A percentile compares a stretch with the other conserved stretches of the same genome.
These are phyloP conservation scores for Zalaria sp. DNA, from an alignment of 2,329 filamentous ascomycete genomes.

Conservation along the genomic window DNA sequence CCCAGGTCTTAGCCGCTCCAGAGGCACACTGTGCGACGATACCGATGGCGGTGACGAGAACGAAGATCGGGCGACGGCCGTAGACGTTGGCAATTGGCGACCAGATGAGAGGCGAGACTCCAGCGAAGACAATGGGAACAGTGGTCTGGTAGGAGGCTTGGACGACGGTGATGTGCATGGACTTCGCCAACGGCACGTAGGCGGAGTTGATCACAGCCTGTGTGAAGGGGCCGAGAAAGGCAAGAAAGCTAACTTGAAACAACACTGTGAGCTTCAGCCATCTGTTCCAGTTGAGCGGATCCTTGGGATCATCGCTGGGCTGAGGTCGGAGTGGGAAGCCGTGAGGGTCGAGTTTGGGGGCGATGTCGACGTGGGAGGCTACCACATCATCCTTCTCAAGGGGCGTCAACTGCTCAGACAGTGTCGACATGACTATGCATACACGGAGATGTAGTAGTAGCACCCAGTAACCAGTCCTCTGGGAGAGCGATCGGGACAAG, in stretches of 20 bases:
- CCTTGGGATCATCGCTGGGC: conserved; percentile 9
- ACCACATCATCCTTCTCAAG: too few relatives aligned
- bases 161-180: conserved; percentile 4
- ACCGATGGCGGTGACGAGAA: conserved; percentile 17
- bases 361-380: background rate
- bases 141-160: conserved; percentile 12
- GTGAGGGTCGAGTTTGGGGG: conserved; percentile 3
- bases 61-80: conserved; percentile 20
- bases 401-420: too few relatives aligned
- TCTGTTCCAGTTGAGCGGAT: conserved; percentile 10
- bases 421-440: too few relatives aligned
- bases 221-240: conserved; percentile 66
- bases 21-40: conserved; percentile 11
- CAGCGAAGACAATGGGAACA: conserved; percentile 20
- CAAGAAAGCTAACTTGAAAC: conserved; percentile 5
- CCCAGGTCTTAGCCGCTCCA: conserved; percentile 4
- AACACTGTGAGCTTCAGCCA: conserved; percentile 5
- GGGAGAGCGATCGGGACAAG: too few relatives aligned
- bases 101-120: conserved; percentile 18
- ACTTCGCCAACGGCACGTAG: conserved; percentile 3
- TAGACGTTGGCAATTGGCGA: conserved; percentile 20
- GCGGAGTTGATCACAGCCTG: conserved; percentile 73
- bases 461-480: too few relatives aligned
- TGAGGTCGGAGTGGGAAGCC: conserved; percentile 7
- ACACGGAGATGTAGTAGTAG: too few relatives aligned